Evolutionary conservation across 352 stramenopile genomes (phyloP).

Genomic region (Pythium rishiriense): DNA sequence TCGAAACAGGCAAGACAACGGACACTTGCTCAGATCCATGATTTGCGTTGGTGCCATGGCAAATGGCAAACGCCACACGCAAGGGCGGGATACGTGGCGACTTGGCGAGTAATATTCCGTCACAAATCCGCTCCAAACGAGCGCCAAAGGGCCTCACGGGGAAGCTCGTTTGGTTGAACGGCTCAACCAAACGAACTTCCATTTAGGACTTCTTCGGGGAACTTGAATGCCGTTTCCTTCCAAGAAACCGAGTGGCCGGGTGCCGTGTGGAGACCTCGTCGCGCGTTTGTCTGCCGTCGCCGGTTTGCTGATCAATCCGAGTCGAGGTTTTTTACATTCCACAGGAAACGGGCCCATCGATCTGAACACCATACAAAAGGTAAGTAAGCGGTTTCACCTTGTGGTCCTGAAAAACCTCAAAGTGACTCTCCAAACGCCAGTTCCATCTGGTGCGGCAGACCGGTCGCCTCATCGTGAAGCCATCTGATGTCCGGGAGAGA

Average conservation of each 20-base stretch:
- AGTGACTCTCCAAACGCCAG: slow-evolving; percentile 1
- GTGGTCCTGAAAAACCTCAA: slow-evolving; percentile 1
- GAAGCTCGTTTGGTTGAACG: no score
- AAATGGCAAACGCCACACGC: no score
- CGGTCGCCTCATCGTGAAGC: slow-evolving; percentile 12
- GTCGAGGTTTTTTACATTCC: slow-evolving; percentile 3
- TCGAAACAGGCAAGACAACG: not conserved
- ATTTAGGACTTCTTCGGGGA: no score
- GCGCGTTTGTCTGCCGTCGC: not conserved
- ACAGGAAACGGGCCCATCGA: not conserved
- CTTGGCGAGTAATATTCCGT: no score
- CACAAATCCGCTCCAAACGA: no score
- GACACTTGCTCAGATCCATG: not conserved
- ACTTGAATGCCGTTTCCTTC: not conserved
- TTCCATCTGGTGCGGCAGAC: slow-evolving; percentile 6
- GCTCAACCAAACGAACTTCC: no score
- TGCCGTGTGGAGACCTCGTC: not conserved
- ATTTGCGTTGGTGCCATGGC: not conserved
- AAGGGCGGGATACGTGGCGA: no score
- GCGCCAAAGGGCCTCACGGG: no score
- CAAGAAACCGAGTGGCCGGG: not conserved
- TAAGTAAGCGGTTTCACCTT: not conserved
- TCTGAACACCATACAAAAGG: slow-evolving; percentile 5
- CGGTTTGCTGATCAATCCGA: not conserved
- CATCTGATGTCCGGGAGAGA: slow-evolving; percentile 5